Evolutionary conservation across 2,329 filamentous ascomycete species (phyloP).

Genomic region (Sarocladium oryzae): DNA sequence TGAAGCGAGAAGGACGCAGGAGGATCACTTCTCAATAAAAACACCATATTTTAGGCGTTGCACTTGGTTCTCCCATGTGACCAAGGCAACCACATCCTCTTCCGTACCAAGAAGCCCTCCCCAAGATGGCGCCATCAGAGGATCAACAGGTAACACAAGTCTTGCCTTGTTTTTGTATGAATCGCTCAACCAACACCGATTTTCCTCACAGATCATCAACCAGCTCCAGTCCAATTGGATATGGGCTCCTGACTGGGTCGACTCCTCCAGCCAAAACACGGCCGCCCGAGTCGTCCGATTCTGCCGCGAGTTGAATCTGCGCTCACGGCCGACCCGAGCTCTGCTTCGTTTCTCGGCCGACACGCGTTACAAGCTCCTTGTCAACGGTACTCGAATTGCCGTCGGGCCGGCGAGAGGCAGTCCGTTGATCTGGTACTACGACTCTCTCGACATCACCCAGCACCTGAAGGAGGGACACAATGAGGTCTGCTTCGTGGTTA

Average conservation of each 20-base stretch:
- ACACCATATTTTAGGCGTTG: too few relatives aligned
- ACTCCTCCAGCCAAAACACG: constrained; percentile 23
- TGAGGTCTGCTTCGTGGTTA: constrained; percentile 20
- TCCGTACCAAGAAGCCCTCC: too few relatives aligned
- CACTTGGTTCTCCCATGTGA: too few relatives aligned
- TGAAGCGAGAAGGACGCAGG: too few relatives aligned
- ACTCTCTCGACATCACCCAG: constrained; percentile 22
- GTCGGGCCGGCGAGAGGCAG: constrained; percentile 31
- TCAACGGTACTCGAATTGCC: constrained; percentile 29
- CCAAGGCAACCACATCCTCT: too few relatives aligned
- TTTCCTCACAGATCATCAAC: constrained; percentile 26
- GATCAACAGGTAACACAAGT: too few relatives aligned
- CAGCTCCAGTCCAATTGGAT: constrained; percentile 31
- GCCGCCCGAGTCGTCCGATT: constrained; percentile 27
- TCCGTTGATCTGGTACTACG: constrained; percentile 27
- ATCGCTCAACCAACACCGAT: too few relatives aligned
- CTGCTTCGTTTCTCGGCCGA: constrained; percentile 29
- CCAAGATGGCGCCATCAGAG: too few relatives aligned
- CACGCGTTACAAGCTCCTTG: constrained; percentile 34
- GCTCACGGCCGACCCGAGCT: constrained; percentile 13
- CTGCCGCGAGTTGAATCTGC: constrained; percentile 18
- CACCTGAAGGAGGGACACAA: constrained; percentile 20
- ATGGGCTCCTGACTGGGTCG: constrained; percentile 28
- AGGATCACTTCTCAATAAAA: too few relatives aligned
- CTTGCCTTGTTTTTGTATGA: too few relatives aligned